Percentiles rank a stretch among this genome's conserved stretches.
Evolutionary conservation across 441 rosid species (phyloP).

Genomic region (Capsella rubella): DNA sequence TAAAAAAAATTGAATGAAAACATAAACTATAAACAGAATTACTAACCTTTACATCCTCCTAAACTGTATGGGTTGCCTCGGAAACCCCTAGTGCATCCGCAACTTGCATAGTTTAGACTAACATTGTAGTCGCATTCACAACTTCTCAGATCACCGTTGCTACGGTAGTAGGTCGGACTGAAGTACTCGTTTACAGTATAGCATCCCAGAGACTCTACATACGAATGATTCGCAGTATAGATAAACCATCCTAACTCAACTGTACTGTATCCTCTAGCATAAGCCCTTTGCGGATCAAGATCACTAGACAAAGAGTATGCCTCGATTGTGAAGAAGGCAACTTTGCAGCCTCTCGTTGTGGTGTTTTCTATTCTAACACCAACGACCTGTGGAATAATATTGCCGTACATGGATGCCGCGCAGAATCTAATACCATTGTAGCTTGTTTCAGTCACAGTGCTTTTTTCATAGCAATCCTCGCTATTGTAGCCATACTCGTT

Average conservation of each 20-base stretch:
- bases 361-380: background rate
- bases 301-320: background rate
- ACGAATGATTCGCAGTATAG: background rate
- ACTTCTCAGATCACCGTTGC: too few species aligned
- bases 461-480: too few species aligned
- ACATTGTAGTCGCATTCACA: background rate
- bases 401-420: background rate
- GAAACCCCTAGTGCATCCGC: constrained; percentile 46
- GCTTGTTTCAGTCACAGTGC: too few species aligned
- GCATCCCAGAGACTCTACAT: background rate
- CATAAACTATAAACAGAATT: background rate
- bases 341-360: background rate
- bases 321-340: constrained; percentile 1
- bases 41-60: constrained; percentile 51
- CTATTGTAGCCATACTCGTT: too few species aligned
- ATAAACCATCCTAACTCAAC: constrained; percentile 22
- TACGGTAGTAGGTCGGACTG: too few species aligned
- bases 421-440: constrained; percentile 25
- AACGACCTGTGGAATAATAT: background rate
- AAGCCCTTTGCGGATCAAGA: background rate
- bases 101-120: constrained; percentile 28
- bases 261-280: background rate
- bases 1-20: too few species aligned
- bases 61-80: constrained; percentile 54
- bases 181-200: background rate